Conservation (phyloP, 2,329 filamentous ascomycete species). For the Lachnellula suecica region DNA sequence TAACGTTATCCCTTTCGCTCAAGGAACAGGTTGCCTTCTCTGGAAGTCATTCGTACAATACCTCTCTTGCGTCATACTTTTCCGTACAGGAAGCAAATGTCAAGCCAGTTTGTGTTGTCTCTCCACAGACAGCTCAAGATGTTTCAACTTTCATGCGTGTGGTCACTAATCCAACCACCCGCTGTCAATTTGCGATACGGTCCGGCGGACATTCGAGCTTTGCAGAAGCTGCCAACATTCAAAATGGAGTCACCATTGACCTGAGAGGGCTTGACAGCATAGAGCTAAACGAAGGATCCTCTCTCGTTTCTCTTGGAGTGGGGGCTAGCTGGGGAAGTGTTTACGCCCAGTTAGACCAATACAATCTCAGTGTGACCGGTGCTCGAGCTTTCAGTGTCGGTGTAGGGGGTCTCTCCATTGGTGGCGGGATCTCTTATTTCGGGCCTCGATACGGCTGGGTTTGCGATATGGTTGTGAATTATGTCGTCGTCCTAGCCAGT, state of each 20-base stretch:
- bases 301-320: conserved; percentile 34
- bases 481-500: conserved; percentile 32
- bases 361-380: conserved; percentile 36
- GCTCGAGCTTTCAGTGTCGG: conserved; percentile 33
- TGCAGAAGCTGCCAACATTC: conserved; percentile 49
- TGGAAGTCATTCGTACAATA: neutral
- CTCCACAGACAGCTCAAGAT: conserved; percentile 17
- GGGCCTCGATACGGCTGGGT: neutral
- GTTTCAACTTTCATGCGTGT: conserved; percentile 19
- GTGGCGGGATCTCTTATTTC: conserved; percentile 24
- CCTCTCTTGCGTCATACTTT: conserved; percentile 31
- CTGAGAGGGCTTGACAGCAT: conserved; percentile 33
- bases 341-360: conserved; percentile 34
- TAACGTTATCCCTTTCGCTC: neutral
- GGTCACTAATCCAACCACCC: conserved; percentile 8
- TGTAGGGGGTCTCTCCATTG: conserved; percentile 21
- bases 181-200: conserved; percentile 22
- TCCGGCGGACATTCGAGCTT: conserved; percentile 27
- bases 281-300: conserved; percentile 28
- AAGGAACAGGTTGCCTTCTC: neutral
- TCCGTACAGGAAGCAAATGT: conserved; percentile 17
- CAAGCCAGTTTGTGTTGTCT: conserved; percentile 21
- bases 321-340: conserved; percentile 41
- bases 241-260: conserved; percentile 49
- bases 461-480: conserved; percentile 2